A percentile compares a stretch with the other conserved stretches of the same genome.
Conservation (phyloP, 345 rosid genomes). For the Ailanthus altissimus region DNA sequence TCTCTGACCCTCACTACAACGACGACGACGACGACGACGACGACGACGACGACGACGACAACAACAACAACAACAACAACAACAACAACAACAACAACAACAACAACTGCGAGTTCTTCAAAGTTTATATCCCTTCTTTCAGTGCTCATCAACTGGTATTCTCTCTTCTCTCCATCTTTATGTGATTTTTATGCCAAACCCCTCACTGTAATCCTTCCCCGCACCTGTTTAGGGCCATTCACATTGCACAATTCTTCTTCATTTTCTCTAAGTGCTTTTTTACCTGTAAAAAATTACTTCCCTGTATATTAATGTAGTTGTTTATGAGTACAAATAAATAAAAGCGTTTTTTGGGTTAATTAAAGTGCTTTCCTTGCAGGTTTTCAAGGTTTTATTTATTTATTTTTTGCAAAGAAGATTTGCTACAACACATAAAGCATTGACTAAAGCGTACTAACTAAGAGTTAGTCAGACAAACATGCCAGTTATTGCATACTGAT, state of each 20-base stretch:
- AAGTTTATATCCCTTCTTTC: slow-evolving; percentile 17
- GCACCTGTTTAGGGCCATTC: background rate
- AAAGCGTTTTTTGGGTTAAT: no score
- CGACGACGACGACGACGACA: no score
- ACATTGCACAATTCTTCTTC: background rate
- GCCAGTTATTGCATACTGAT: background rate
- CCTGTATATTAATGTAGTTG: background rate
- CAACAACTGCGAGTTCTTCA: slow-evolving; percentile 20
- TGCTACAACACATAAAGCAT: background rate
- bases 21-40: no score
- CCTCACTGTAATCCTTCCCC: no score
- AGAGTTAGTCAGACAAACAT: background rate
- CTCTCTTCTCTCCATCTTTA: background rate
- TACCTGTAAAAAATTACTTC: background rate
- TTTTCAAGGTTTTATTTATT: background rate
- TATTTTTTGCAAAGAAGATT: background rate
- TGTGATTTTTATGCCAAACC: background rate
- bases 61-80: no score
- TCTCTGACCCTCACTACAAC: no score
- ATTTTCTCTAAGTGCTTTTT: background rate
- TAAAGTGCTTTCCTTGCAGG: background rate
- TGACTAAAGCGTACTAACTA: background rate
- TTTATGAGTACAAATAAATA: background rate
- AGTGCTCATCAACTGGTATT: slow-evolving; percentile 26
- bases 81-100: background rate